Evolutionary conservation across 495 filamentous ascomycete species (phyloP).

Genomic region (Talaromyces liani): DNA sequence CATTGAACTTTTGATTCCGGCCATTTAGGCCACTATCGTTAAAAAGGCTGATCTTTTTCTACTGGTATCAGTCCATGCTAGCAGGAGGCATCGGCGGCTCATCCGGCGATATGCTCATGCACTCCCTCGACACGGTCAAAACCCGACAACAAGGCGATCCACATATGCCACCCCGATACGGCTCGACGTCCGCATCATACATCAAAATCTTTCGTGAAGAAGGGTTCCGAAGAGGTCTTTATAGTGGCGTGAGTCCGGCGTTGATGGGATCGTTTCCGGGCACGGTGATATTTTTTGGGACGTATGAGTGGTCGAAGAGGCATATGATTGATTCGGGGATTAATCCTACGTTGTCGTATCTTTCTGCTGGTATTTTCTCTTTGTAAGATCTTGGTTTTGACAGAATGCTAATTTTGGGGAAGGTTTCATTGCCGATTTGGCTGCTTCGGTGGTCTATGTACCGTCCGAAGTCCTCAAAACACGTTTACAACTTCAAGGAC

Average conservation of each 20-base stretch:
- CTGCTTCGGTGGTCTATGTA: conserved; percentile 87
- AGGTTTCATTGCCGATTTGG: conserved; percentile 85
- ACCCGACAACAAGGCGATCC: conserved; percentile 98
- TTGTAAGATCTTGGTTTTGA: not conserved
- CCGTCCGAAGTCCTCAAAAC: conserved; percentile 97
- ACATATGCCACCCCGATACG: conserved; percentile 82
- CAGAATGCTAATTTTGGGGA: not conserved
- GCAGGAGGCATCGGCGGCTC: conserved; percentile 87
- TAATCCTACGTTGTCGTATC: conserved; percentile 71
- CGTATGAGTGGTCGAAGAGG: conserved; percentile 92
- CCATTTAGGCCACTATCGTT: conserved; percentile 4
- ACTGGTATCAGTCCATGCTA: conserved; percentile 67
- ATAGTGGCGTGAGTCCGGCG: conserved; percentile 84
- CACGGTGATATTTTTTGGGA: conserved; percentile 90
- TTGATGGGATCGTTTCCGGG: conserved; percentile 89
- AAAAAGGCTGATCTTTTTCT: not conserved
- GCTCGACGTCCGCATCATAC: conserved; percentile 81
- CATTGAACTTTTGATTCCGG: not conserved
- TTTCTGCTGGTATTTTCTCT: conserved; percentile 60
- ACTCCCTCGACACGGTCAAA: conserved; percentile 97
- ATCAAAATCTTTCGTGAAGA: conserved; percentile 88
- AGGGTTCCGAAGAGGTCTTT: conserved; percentile 80
- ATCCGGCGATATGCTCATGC: conserved; percentile 96
- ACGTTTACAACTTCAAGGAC: conserved; percentile 86
- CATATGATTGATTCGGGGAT: conserved; percentile 76